A percentile compares a stretch with the other conserved stretches of the same genome.
Evolutionary conservation across 768 basidiomycete species (phyloP).

Genomic region (Pulveroboletus sp.): DNA sequence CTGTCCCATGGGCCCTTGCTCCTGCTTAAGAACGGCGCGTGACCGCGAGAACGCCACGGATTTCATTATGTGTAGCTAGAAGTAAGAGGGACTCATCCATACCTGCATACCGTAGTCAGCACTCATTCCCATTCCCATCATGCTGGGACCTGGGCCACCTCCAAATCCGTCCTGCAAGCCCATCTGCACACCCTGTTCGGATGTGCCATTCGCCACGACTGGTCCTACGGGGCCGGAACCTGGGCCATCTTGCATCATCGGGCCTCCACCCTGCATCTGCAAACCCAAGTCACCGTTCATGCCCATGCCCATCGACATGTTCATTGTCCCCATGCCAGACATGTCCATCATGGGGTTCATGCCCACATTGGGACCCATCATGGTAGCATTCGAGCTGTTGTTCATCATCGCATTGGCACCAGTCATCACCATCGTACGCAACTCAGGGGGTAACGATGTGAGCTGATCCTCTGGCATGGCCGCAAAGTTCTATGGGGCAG

Average conservation of each 20-base stretch:
- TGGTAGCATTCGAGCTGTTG: slow-evolving; percentile 46
- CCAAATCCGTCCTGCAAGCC: slow-evolving; percentile 40
- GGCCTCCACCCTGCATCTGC: slow-evolving; percentile 41
- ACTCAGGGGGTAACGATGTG: slow-evolving; percentile 69
- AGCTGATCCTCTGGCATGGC: slow-evolving; percentile 81
- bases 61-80: slow-evolving; percentile 34
- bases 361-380: slow-evolving; percentile 48
- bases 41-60: slow-evolving; percentile 29
- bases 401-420: slow-evolving; percentile 76
- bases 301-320: slow-evolving; percentile 52
- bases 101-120: slow-evolving; percentile 76
- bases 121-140: slow-evolving; percentile 70
- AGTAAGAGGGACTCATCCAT: slow-evolving; percentile 31
- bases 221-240: slow-evolving; percentile 31
- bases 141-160: slow-evolving; percentile 43
- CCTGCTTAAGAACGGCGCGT: slow-evolving; percentile 37
- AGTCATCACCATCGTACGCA: slow-evolving; percentile 85
- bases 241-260: slow-evolving; percentile 53
- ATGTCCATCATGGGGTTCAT: slow-evolving; percentile 81
- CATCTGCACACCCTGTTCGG: slow-evolving; percentile 37
- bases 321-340: slow-evolving; percentile 53
- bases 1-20: slow-evolving; percentile 57
- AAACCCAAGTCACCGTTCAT: slow-evolving; percentile 67
- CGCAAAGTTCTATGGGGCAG: slow-evolving; percentile 58
- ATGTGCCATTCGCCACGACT: slow-evolving; percentile 34